Conservation (phyloP, 1,139 yeast genomes). For the Candida sanyaensis region DNA sequence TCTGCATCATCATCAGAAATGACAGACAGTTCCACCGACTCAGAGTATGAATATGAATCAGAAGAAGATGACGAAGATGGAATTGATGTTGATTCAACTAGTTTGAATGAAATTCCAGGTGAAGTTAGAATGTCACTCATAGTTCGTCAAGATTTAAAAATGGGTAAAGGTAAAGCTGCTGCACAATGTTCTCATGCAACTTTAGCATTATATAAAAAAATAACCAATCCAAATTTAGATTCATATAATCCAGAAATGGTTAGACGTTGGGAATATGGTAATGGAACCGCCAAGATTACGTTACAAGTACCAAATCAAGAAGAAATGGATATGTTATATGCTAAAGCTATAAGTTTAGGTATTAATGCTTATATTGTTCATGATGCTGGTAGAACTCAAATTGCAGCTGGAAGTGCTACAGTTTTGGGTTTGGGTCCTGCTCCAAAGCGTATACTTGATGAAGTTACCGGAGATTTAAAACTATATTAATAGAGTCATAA, state of each 20-base stretch:
- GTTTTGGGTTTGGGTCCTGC: conserved; percentile 97
- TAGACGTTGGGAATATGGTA: conserved; percentile 71
- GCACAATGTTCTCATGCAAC: conserved; percentile 99
- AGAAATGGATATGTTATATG: conserved; percentile 74
- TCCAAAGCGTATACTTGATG: conserved; percentile 79
- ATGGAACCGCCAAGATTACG: conserved; percentile 96
- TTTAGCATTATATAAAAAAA: conserved; percentile 77
- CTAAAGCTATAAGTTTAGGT: conserved; percentile 78
- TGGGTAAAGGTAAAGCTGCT: conserved; percentile 96
- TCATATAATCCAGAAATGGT: conserved; percentile 64
- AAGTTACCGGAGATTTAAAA: conserved; percentile 77
- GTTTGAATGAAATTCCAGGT: conserved; percentile 65
- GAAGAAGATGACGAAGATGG: conserved; percentile 48
- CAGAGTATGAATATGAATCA: conserved; percentile 9
- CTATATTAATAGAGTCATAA: conserved; percentile 50
- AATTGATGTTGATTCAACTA: conserved; percentile 53
- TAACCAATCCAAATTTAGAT: conserved; percentile 52
- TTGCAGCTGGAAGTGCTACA: conserved; percentile 93
- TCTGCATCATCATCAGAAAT: conserved; percentile 7
- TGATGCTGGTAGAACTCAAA: conserved; percentile 97
- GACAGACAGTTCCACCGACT: conserved; percentile 2
- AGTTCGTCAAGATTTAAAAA: conserved; percentile 83
- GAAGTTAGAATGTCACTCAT: conserved; percentile 88
- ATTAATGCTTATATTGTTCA: conserved; percentile 80
- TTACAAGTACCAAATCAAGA: conserved; percentile 76